Percentiles rank a stretch among this genome's conserved stretches.
Conservation (phyloP, 768 basidiomycete genomes). For the Kwoniella dejecticola region DNA sequence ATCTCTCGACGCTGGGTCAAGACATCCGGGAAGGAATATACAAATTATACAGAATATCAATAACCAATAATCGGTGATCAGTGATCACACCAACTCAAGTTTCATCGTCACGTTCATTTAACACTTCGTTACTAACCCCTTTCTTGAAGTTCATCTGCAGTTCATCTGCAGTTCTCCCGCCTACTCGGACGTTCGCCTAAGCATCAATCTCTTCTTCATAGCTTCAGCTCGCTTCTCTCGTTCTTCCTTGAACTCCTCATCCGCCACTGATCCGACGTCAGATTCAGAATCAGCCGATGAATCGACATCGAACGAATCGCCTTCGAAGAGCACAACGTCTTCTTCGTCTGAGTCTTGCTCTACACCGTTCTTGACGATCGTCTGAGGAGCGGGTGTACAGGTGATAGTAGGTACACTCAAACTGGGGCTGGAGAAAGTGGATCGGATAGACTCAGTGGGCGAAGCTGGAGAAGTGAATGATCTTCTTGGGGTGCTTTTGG, state of each 20-base stretch:
- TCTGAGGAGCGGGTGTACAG: constrained; percentile 41
- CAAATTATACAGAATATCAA: too few relatives aligned
- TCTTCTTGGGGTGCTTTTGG: constrained; percentile 11
- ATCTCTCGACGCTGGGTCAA: not conserved
- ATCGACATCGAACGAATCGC: constrained; percentile 24
- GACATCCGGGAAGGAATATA: too few relatives aligned
- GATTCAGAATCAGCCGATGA: constrained; percentile 5
- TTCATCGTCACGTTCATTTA: constrained; percentile 6
- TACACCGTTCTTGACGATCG: constrained; percentile 22
- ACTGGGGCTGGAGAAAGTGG: constrained; percentile 32
- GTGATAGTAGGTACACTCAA: constrained; percentile 46
- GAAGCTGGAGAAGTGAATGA: constrained; percentile 25
- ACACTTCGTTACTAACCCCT: not conserved
- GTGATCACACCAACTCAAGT: too few relatives aligned
- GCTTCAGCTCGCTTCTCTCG: constrained; percentile 38
- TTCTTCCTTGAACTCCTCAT: constrained; percentile 16
- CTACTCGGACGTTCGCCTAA: constrained; percentile 21
- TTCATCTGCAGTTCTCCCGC: too few relatives aligned
- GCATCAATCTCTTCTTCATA: constrained; percentile 37
- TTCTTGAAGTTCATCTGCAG: too few relatives aligned
- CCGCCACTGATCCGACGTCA: constrained; percentile 2
- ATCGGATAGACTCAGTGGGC: constrained; percentile 31
- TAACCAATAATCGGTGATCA: too few relatives aligned
- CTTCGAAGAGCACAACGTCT: constrained; percentile 33
- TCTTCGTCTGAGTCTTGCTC: constrained; percentile 43